Conservation (phyloP, 257 asterid genomes). For the Haberlea rhodopensis region DNA sequence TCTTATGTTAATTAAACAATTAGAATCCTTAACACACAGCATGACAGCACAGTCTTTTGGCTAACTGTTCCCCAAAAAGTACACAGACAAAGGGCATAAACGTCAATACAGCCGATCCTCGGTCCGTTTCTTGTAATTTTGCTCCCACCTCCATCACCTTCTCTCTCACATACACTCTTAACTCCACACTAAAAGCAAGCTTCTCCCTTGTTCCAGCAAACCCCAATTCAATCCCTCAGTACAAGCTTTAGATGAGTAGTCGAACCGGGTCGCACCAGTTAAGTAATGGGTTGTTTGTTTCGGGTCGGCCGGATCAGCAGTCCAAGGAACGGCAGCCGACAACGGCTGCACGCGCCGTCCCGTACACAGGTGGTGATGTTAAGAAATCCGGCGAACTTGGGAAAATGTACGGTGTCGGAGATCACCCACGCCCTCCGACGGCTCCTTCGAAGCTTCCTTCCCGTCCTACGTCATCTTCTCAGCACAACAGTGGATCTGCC, state of each 20-base stretch:
- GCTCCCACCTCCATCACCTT: not conserved
- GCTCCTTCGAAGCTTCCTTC: constrained; percentile 51
- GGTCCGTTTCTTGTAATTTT: constrained; percentile 41
- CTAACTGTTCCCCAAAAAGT: too few species aligned
- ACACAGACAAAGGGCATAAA: too few species aligned
- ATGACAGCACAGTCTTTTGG: not conserved
- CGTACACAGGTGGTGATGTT: constrained; percentile 88
- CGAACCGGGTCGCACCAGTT: constrained; percentile 92
- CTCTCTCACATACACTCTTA: constrained; percentile 34
- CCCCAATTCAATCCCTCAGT: too few species aligned
- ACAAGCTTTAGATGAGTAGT: too few species aligned
- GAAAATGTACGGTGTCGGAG: constrained; percentile 76
- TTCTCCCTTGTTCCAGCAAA: constrained; percentile 24
- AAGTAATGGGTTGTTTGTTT: constrained; percentile 76
- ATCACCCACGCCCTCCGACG: constrained; percentile 53
- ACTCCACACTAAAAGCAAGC: constrained; percentile 29
- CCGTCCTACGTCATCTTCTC: constrained; percentile 56
- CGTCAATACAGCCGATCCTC: constrained; percentile 20
- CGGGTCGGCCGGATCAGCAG: constrained; percentile 81
- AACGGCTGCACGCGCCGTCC: constrained; percentile 69
- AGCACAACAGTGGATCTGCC: constrained; percentile 73
- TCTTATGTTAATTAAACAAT: too few species aligned
- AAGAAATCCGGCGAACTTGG: constrained; percentile 90
- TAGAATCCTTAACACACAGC: not conserved
- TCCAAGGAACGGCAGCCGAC: constrained; percentile 68